Evolutionary conservation across 202 grass and related monocot species (phyloP).

Genomic region (Zizania palustris): DNA sequence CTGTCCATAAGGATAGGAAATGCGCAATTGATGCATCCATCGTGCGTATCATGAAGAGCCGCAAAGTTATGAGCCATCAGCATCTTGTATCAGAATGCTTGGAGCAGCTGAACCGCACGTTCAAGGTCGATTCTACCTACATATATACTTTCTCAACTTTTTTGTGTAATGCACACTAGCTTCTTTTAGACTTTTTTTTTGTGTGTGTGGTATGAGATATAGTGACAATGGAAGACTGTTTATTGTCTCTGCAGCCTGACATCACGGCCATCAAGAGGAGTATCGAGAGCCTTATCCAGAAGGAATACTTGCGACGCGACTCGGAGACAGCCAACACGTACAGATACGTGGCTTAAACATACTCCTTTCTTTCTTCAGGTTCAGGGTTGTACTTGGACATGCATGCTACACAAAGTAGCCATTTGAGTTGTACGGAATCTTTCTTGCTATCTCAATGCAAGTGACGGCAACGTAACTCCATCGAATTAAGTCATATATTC

Average conservation of each 20-base stretch:
- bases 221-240: background rate
- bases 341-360: constrained; percentile 45
- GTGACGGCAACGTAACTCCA: too few relatives aligned
- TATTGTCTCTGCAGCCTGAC: constrained; percentile 55
- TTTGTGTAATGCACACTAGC: background rate
- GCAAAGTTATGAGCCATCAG: constrained; percentile 67
- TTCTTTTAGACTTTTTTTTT: background rate
- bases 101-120: constrained; percentile 73
- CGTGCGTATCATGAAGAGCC: constrained; percentile 82
- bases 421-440: too few relatives aligned
- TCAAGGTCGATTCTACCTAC: constrained; percentile 47
- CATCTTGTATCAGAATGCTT: constrained; percentile 73
- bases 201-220: background rate
- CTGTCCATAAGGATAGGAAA: constrained; percentile 72
- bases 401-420: too few relatives aligned
- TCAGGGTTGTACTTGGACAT: too few relatives aligned
- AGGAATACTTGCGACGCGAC: constrained; percentile 59
- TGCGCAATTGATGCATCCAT: constrained; percentile 72
- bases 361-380: too few relatives aligned
- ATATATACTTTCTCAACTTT: background rate
- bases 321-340: constrained; percentile 48
- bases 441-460: too few relatives aligned
- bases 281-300: constrained; percentile 60
- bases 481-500: too few relatives aligned
- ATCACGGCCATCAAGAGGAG: constrained; percentile 73